phyloP scores from a whole-genome alignment of 352 stramenopile genomes.

The Pythium phragmiticola region DNA sequence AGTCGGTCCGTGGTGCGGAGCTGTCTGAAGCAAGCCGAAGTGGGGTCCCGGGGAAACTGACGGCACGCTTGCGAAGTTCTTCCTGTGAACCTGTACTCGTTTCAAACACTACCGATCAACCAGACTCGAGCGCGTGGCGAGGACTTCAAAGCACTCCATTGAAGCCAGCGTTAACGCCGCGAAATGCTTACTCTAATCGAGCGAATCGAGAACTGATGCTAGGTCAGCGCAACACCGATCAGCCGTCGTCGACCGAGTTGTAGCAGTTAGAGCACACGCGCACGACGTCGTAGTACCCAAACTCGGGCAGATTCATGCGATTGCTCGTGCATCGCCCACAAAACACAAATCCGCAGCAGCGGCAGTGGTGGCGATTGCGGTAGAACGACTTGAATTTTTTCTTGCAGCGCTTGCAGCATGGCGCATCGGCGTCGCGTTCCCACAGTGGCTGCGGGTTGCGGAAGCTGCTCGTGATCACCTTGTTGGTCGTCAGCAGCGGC shows the following conservation, averaged over 20 bases:
- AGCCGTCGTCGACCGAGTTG: constrained; percentile 69
- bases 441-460: constrained; percentile 79
- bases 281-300: constrained; percentile 86
- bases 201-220: constrained; percentile 44
- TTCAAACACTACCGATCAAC: background rate
- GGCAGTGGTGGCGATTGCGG: constrained; percentile 79
- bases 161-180: constrained; percentile 39
- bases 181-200: constrained; percentile 42
- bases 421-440: constrained; percentile 78
- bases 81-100: background rate
- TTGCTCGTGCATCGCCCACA: constrained; percentile 77
- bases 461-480: constrained; percentile 69
- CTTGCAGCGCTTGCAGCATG: constrained; percentile 87
- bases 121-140: constrained; percentile 10
- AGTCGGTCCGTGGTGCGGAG: background rate
- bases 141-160: constrained; percentile 32
- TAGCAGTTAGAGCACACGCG: constrained; percentile 81
- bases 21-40: background rate
- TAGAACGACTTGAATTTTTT: constrained; percentile 88
- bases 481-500: constrained; percentile 58
- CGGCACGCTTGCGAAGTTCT: constrained; percentile 1
- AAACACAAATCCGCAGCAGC: constrained; percentile 86
- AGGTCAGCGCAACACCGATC: constrained; percentile 6
- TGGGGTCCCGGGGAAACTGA: background rate
- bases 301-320: constrained; percentile 85